Base-by-base conservation (phyloP, 192 early-diverging fungal genomes). In the Podochytrium sp. region DNA sequence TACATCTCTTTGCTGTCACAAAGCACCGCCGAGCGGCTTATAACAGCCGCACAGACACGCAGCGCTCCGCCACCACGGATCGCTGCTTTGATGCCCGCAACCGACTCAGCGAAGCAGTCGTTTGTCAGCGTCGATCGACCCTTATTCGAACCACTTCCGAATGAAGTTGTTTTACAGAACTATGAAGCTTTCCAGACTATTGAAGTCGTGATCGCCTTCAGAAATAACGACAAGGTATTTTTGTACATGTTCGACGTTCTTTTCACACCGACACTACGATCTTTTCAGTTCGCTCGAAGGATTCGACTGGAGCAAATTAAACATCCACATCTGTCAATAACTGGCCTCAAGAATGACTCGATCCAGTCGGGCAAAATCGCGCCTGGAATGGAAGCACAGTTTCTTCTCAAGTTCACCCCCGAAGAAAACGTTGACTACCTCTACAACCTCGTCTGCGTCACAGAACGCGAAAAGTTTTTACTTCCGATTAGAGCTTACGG, bases 151-250 rank as follows among this genome's bases (percentile, higher is more conserved):
- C 83, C 87, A 18, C 68, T 79, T 29, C 88, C 88, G 20, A 62
- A 76, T 12, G 73, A 78, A 35, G 27, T 90, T 2, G 59, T 79
- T 29, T 65, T 90, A 35, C 83, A 88, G 38, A 30, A 42, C 30
- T 89, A 79, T 63, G 39, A 51, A 30, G 82, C 88, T 0, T 89
- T 90, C 64, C 50, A 83, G 39, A 81, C 59, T 1, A 89, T 88
- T 60, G 87, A 90, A 55, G 61, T 90, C 7, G 62, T 80, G 2
- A 74, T 90, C 6, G 68, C 61, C 23, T 89, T 90, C 62, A 58
- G 88, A 20, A 90, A 90, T 65, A 84, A 85, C 61, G 88, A 90
- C 68, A 89, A 85, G 72, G 88, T 89, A 75, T 23, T 71, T n/a
- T 66, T 25, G 29, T 47, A 55, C 39, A 34, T 39, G 52, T 20